Evolutionary conservation across 768 basidiomycete species (phyloP), one percentile per base, ranked within the genome.

Genomic region (Pholiota molesta): DNA sequence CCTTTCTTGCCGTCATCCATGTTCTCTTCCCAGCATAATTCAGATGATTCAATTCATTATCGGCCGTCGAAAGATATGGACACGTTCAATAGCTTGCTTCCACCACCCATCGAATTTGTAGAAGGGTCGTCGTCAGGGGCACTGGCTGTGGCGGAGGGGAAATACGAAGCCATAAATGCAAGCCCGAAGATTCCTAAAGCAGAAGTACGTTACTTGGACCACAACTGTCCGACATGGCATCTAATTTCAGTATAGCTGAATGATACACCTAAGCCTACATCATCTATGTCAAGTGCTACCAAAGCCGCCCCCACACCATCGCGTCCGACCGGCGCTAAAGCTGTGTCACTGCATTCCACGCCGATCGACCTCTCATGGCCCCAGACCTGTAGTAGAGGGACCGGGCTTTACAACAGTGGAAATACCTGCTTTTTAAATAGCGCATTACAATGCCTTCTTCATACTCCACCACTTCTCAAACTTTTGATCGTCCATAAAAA

Each of bases 381-480:
- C 1, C 56, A 72, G 23, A 73, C 71, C 14, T 80, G 71, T 54
- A 76, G 69, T 57, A 72, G 83, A 55, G 90, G 85, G 42, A 74
- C 71, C 54, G 95, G 95, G 1, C 77, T 98, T 51, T 81, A 85
- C 70, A 98, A 98, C 75, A 89, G 79, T 28, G 94, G 94, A 51
- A 99, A 98, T 71, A 97, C 94, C 1, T 99, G 97, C 75, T 99
- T 97, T 74, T 79, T 98, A 68, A 99, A 99, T 74, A 95, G 94
- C 66, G 92, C 90, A 21, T 77, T 99, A 53, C 97, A 99, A 77
- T 95, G 94, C 68, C 83, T 99, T 54, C 75, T 97, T 14, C 95
- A 99, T 70, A 98, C 97, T 0, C 88, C 95, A 9, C 94, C 96
- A 2, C 81, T 99, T 26, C 80, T 95, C 39, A 84, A 82, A 63